Conservation (phyloP, 2,329 filamentous ascomycete genomes). For the Zarea fungicola region DNA sequence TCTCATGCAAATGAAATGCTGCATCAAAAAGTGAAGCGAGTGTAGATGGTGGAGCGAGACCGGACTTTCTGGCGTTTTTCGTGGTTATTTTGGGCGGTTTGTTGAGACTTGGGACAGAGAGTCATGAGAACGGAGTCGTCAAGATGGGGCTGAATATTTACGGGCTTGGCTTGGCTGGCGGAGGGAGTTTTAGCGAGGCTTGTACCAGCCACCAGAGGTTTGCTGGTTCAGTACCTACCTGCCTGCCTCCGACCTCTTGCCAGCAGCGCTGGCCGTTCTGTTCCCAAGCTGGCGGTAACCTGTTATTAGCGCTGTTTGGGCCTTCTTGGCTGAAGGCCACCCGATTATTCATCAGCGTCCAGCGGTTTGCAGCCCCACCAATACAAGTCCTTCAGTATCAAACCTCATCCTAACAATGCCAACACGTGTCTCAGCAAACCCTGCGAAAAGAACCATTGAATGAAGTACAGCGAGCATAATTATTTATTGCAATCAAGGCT, state of each 20-base stretch:
- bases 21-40: neutral
- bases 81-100: neutral
- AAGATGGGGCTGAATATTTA: conserved; percentile 3
- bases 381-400: too few species aligned
- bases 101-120: conserved; percentile 2
- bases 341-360: conserved; percentile 7
- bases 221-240: too few species aligned
- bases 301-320: neutral
- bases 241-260: too few species aligned
- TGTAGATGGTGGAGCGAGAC: neutral
- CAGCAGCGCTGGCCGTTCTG: too few species aligned
- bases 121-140: neutral
- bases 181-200: too few species aligned
- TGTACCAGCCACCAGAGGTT: neutral
- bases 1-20: neutral
- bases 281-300: neutral
- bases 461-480: too few species aligned
- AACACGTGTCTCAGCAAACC: neutral
- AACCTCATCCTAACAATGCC: neutral
- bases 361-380: neutral
- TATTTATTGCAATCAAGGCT: too few species aligned
- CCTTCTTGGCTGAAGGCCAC: neutral
- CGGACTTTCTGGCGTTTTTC: neutral
- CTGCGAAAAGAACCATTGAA: too few species aligned
- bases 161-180: too few species aligned